phyloP scores from a whole-genome alignment of 208 protist genomes.

The Leishmania aethiopica region DNA sequence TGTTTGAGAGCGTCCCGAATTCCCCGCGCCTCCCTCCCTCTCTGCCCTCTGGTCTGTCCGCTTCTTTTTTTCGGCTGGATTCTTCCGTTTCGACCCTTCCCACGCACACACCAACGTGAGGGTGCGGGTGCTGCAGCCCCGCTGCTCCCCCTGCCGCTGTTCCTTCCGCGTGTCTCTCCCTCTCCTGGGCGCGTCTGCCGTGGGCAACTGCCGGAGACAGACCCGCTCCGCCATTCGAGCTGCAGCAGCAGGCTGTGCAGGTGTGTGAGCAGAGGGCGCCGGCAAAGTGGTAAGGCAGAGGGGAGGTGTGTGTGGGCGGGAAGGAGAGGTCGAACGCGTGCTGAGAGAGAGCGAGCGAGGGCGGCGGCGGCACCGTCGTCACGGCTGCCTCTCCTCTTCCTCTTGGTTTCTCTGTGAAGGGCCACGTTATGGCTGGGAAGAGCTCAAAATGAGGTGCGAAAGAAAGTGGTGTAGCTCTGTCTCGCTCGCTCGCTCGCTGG shows the following conservation, averaged over 20 bases:
- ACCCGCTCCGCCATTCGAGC: background rate
- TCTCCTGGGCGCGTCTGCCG: background rate
- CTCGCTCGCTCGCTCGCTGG: background rate
- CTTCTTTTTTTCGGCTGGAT: background rate
- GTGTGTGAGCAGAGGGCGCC: background rate
- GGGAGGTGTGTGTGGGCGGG: background rate
- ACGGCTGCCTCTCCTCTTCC: too few relatives aligned
- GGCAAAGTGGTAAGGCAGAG: background rate
- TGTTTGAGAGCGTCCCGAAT: background rate
- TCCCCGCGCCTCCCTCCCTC: background rate
- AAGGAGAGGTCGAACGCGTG: background rate
- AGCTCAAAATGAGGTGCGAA: background rate
- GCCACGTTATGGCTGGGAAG: too few relatives aligned
- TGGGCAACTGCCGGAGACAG: background rate
- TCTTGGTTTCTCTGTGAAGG: too few relatives aligned
- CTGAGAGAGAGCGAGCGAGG: too few relatives aligned
- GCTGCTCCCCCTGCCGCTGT: background rate
- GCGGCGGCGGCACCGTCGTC: too few relatives aligned
- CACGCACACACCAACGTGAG: background rate
- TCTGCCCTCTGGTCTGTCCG: background rate
- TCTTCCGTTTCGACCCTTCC: background rate
- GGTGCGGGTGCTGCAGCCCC: background rate
- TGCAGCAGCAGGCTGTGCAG: background rate
- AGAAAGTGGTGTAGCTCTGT: background rate
- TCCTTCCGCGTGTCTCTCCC: background rate